phyloP scores from a whole-genome alignment of 1,284 basidiomycete genomes.

The Trichosporon asahii region DNA sequence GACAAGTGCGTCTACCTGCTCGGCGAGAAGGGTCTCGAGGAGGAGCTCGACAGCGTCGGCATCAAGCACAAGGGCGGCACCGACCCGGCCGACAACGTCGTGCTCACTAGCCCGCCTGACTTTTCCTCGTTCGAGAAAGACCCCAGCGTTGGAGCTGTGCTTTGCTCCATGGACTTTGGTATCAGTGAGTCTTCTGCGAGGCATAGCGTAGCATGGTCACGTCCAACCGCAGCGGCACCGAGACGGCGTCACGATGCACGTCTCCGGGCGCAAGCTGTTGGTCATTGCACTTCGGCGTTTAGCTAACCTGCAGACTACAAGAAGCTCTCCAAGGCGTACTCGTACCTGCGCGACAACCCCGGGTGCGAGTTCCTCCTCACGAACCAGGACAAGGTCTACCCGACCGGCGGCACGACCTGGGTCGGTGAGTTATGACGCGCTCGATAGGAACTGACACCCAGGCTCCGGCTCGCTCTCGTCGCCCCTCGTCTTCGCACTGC shows the following conservation, averaged over 20 bases:
- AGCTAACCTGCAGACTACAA: conserved; percentile 65
- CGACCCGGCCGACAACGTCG: conserved; percentile 38
- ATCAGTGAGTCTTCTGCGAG: conserved; percentile 40
- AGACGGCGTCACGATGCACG: too few species aligned
- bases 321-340: conserved; percentile 88
- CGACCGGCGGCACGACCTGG: conserved; percentile 73
- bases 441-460: conserved; percentile 13
- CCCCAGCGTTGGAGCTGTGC: conserved; percentile 77
- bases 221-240: neutral
- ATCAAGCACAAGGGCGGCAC: conserved; percentile 79
- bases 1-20: conserved; percentile 95
- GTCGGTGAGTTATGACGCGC: conserved; percentile 45
- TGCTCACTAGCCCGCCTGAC: conserved; percentile 47
- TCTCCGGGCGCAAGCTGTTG: too few species aligned
- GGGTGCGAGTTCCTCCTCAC: conserved; percentile 85
- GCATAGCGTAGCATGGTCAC: too few species aligned
- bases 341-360: conserved; percentile 76
- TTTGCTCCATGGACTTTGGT: conserved; percentile 70
- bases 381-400: conserved; percentile 89
- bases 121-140: conserved; percentile 68
- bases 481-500: conserved; percentile 71
- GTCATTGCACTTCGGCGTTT: too few species aligned
- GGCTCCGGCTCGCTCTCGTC: conserved; percentile 75
- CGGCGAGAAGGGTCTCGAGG: conserved; percentile 86
- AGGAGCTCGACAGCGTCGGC: conserved; percentile 83